Conservation (phyloP, 208 protist species). For the Endotrypanum monterogeii region DNA sequence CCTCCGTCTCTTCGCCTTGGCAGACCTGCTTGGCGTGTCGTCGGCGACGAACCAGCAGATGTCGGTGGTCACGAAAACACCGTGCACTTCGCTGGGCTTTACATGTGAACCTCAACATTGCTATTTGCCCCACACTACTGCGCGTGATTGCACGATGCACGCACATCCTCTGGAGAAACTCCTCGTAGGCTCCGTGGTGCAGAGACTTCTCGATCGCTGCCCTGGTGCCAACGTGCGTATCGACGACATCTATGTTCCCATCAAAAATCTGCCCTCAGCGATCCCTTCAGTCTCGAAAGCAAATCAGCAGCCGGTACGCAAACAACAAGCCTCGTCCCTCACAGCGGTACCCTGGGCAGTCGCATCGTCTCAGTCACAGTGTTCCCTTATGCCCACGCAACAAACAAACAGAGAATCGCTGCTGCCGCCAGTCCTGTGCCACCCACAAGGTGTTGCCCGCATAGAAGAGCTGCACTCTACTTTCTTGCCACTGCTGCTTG, state of each 20-base stretch:
- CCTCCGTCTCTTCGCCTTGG: slow-evolving; percentile 23
- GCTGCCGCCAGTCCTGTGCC: slow-evolving; percentile 16
- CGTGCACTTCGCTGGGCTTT: neutral
- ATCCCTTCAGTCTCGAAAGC: neutral
- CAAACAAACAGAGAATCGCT: neutral
- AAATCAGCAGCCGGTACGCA: neutral
- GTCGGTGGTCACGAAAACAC: neutral
- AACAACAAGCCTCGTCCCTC: neutral
- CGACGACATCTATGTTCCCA: no score
- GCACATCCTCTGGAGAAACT: neutral
- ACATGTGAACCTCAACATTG: neutral
- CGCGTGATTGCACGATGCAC: neutral
- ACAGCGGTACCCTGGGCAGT: slow-evolving; percentile 13
- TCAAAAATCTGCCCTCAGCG: neutral
- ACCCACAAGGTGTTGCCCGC: slow-evolving; percentile 11
- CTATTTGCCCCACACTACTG: neutral
- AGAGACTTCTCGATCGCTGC: neutral
- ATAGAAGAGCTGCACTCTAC: slow-evolving; percentile 17
- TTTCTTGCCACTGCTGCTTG: slow-evolving; percentile 23
- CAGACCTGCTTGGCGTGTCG: slow-evolving; percentile 18
- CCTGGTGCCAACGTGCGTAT: neutral
- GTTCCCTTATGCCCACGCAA: neutral
- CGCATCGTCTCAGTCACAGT: neutral
- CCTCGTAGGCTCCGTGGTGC: neutral
- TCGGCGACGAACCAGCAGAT: neutral